Evolutionary conservation across 805 yeast species (phyloP), one percentile per base, ranked within the genome.

Genomic region (Clavispora santaluciae): DNA sequence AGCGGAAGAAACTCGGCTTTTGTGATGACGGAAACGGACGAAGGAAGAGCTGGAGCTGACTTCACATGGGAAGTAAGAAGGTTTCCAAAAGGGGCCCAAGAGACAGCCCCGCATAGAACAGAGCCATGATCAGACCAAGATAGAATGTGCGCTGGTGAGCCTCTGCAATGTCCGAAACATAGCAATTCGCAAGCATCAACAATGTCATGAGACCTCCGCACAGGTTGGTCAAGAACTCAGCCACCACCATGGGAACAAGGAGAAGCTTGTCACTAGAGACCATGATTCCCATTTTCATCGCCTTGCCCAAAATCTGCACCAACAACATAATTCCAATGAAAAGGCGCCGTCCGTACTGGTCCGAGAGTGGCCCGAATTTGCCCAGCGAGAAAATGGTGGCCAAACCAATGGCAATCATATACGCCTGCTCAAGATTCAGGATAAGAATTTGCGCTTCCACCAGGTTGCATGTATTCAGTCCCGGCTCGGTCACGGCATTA

Each of bases 141-240:
- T 73, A 67, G 39, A 75, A 70, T 18, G 78, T 73, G 45, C 95
- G 64, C 41, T 75, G 69, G 24, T 67, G 70, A 1, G 86, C 74
- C 16, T 79, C 82, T 6, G 80, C 81, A 29, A 86, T 78, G 62
- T 88, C 96, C 4, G 87, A 69, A 13, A 85, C 71, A 55, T 86
- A 88, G 44, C 90, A 77, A 54, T 81, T 81, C 10, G 78, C 64
- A 22, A 83, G 62, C 8, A 83, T 76, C 38, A 83, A 53, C 24
- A 81, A 51, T 5, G 81, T 70, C 44, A 78, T 60, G 7, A 73
- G 37, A 0, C 88, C 83, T 18, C 96, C 96, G n/a, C 81, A 75
- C 3, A 73, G 39, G 20, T 79, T 70, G 22, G 70, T 72, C 1
- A 82, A 25, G 1, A 73, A 43, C 11, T 71, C 71, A 3, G 76